Evolutionary conservation across 2,329 filamentous ascomycete species (phyloP), one percentile per base, ranked within the genome.

Genomic region (Beauveria pseudobassiana): DNA sequence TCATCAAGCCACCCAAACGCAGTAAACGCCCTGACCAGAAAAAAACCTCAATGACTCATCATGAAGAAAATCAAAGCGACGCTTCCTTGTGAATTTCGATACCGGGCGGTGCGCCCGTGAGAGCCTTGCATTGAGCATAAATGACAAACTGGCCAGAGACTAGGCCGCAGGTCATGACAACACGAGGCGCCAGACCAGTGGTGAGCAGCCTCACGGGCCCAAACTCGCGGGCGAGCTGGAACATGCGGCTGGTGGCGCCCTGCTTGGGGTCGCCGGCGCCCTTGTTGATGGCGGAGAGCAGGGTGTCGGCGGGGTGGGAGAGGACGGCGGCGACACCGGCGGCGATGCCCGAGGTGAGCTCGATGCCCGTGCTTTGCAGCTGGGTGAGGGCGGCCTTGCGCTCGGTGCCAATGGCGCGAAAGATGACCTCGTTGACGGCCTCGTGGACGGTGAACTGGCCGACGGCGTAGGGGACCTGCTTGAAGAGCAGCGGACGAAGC

Each of bases 401-500:
- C 68, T 82, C 79, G 16, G 77, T 80, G 71, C 93, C 89, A 72
- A 96, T 80, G 60, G 75, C 63, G 62, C 81, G 79, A 81, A 86
- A 96, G 75, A 93, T 84, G 67, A 82, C 72, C 77, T 96, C 91
- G 70, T 89, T 86, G 69, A 89, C 90, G 70, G 90, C 93, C 80
- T 96, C 92, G 81, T 91, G 95, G 61, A 93, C 91, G 68, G 93
- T 90, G 80, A 96, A 96, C 81, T 96, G 96, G 74, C 91, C 87
- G 78, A 96, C 91, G 67, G 92, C 96, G 80, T 96, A 96, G 20
- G 92, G 92, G 61, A 96, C 88, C 82, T 95, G 90, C 78, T 93
- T 93, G 78, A 90, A 91, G 66, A 92, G 82, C 68, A 93, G 87
- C 30, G 90, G 58, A 92, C 88, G 77, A 96, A 96, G 67, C 92